Base-by-base conservation (phyloP, 306 rosid genomes). In the Trifolium repens region DNA sequence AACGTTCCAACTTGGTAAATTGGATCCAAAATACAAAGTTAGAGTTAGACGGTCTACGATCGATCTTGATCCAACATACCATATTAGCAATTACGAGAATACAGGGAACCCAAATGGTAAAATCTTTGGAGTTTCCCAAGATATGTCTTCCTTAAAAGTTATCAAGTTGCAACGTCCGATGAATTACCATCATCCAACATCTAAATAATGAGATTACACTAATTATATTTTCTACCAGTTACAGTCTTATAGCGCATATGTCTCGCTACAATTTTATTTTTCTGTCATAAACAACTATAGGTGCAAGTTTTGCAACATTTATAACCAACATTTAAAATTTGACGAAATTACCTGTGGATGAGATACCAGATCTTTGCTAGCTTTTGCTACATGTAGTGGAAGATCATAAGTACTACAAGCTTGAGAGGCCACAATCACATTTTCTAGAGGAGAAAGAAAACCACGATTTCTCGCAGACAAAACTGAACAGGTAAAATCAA, bases 401-500 rank as follows among this genome's bases (percentile, higher is more conserved):
- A 91, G 39, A 83, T 91, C 93, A 78, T 68, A 91, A 50, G 98
- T 91, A 26, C 97, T 79, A 84, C 97, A 94, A n/a, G 91, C 98
- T 40, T 76, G 49, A 46, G 98, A 90, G 65, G 88, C 89, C 55
- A 91, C 85, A 11, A 94, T 79, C 88, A 94, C 94, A 86, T 94
- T 89, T 84, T 90, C 89, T 42, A 91, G 75, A 74, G 97, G 94
- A 46, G 82, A 52, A 82, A 94, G 97, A 19, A 87, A 80, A 30
- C 81, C 81, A 0, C 83, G 93, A 63, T 91, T 94, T 79, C 96
- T 90, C 1, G 89, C 90, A 13, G 97, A 90, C 55, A 89, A 61
- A 24, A 88, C 82, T 57, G 94, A 84, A 60, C 89, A 82, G 52
- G 84, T 92, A 80, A 94, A 91, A 85, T 94, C 98, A 59, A 94